Percentiles rank a stretch among this genome's conserved stretches.
Evolutionary conservation across 192 early-diverging fungal genomes (phyloP).

Genomic region (Haplosporangium gracile): DNA sequence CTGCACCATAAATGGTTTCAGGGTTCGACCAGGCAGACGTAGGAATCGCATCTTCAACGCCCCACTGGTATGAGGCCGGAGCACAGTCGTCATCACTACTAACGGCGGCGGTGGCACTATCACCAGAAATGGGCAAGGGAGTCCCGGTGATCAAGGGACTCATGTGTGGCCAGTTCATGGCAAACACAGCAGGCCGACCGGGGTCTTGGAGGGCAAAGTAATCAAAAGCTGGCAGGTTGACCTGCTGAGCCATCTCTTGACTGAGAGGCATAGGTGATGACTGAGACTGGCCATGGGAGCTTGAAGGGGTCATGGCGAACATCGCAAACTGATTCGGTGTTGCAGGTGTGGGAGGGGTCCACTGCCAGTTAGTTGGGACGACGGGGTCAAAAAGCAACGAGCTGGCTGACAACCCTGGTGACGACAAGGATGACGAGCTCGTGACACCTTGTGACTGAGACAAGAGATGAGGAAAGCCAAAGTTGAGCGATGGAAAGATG

Average conservation of each 20-base stretch:
- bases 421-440: neutral
- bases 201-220: neutral
- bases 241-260: neutral
- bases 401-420: neutral
- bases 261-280: neutral
- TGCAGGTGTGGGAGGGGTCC: neutral
- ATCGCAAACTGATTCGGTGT: neutral
- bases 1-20: neutral
- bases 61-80: neutral
- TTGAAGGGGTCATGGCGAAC: neutral
- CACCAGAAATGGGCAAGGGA: neutral
- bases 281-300: neutral
- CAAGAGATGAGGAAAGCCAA: neutral
- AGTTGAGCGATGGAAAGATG: neutral
- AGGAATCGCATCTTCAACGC: neutral
- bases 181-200: neutral
- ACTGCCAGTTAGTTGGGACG: neutral
- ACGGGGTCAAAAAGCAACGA: constrained; percentile 15
- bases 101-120: neutral
- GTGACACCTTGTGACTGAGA: neutral
- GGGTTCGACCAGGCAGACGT: neutral
- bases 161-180: neutral
- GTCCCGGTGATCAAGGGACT: neutral
- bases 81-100: neutral
- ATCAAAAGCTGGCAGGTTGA: neutral